These are phyloP conservation scores for Lipomyces mesembrius DNA, from an alignment of 805 yeast species.

Conservation along the genomic window DNA sequence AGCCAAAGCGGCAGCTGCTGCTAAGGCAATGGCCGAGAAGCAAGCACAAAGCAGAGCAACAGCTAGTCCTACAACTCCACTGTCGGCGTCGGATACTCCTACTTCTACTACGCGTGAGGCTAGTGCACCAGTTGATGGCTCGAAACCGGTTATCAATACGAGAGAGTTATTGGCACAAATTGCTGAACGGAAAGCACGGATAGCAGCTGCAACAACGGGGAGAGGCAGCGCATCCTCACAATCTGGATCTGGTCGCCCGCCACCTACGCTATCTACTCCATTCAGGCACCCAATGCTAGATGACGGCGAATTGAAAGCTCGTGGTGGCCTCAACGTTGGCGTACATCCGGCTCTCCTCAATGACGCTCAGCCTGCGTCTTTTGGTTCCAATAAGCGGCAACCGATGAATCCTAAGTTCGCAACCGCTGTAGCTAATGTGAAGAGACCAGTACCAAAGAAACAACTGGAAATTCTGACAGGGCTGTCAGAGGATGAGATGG, in stretches of 20 bases:
- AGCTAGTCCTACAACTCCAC: conserved; percentile 21
- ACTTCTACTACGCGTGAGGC: conserved; percentile 8
- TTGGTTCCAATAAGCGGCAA: conserved; percentile 11
- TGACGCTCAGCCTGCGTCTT: conserved; percentile 8
- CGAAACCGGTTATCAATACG: conserved; percentile 19
- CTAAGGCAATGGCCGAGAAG: conserved; percentile 21
- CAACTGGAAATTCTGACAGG: conserved; percentile 22
- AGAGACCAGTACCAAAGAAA: conserved; percentile 12
- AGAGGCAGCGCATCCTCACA: conserved; percentile 11
- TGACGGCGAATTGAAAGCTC: conserved; percentile 17
- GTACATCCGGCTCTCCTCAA: conserved; percentile 43
- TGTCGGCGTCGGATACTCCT: conserved; percentile 19
- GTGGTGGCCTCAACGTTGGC: conserved; percentile 43
- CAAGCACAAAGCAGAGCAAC: conserved; percentile 19
- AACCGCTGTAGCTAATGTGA: conserved; percentile 17
- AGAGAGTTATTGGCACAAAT: conserved; percentile 33
- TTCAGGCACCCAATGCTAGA: conserved; percentile 7
- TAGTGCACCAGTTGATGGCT: conserved; percentile 7
- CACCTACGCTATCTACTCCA: conserved; percentile 2
- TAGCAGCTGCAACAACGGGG: conserved; percentile 26
- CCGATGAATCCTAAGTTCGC: conserved; percentile 24
- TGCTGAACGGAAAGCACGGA: conserved; percentile 30
- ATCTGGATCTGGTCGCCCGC: conserved; percentile 6
- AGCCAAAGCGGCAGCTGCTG: conserved; percentile 31
- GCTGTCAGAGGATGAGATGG: conserved; percentile 30